A percentile compares a stretch with the other conserved stretches of the same genome.
Evolutionary conservation across 192 early-diverging fungal genomes (phyloP).

Genomic region (Helicostylum pulchrum): DNA sequence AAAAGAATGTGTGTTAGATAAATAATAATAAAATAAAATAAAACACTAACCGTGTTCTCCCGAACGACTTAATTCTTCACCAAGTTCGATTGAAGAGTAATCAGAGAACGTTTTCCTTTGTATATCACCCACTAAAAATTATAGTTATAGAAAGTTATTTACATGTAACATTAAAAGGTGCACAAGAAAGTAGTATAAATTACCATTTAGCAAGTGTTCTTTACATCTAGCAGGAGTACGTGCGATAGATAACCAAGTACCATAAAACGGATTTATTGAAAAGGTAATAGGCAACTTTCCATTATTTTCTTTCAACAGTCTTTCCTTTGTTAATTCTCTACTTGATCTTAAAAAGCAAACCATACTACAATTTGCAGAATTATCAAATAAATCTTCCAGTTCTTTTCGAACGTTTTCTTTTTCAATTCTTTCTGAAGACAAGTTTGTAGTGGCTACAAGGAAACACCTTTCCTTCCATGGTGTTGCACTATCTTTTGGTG

Average conservation of each 20-base stretch:
- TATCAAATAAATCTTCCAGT: conserved; percentile 18
- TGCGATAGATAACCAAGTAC: conserved; percentile 29
- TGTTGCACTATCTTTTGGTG: not conserved
- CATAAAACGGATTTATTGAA: conserved; percentile 36
- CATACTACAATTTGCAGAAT: conserved; percentile 32
- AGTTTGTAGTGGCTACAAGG: conserved; percentile 8
- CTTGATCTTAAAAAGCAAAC: conserved; percentile 34
- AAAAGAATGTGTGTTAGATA: not conserved
- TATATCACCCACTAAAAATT: conserved; percentile 6
- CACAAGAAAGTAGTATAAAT: not conserved
- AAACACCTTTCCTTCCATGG: conserved; percentile 36
- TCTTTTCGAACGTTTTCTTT: conserved; percentile 1
- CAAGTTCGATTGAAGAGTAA: conserved; percentile 35
- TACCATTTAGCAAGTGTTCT: conserved; percentile 30
- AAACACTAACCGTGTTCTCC: conserved; percentile 26
- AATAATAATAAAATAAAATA: not conserved
- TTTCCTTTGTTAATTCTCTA: conserved; percentile 7
- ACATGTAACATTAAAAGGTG: not conserved
- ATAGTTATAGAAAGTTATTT: not conserved
- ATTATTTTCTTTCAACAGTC: not conserved
- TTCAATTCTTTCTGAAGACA: not conserved
- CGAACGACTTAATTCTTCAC: conserved; percentile 25
- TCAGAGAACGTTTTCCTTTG: conserved; percentile 23
- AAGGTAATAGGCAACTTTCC: not conserved
- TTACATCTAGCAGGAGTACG: conserved; percentile 19